Percentiles rank a stretch among this genome's conserved stretches.
Evolutionary conservation across 768 basidiomycete genomes (phyloP).

Genomic region (Lactifluus pinguis): DNA sequence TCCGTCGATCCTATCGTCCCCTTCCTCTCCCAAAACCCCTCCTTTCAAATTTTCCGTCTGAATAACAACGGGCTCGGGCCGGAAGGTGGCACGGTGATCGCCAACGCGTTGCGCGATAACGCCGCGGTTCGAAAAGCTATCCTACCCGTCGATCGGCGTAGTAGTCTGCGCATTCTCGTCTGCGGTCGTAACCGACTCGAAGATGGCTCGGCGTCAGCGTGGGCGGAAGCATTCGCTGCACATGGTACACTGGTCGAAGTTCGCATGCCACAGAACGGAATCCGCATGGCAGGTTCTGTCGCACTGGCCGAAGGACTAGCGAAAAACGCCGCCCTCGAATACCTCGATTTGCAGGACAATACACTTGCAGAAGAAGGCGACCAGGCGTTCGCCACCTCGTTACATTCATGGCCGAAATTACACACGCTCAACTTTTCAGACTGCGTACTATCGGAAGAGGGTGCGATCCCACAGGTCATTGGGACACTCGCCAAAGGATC

Average conservation of each 20-base stretch:
- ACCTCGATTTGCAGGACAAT: constrained; percentile 91
- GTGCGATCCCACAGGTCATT: constrained; percentile 62
- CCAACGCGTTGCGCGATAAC: constrained; percentile 72
- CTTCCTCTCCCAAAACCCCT: constrained; percentile 75
- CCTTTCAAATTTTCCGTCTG: constrained; percentile 76
- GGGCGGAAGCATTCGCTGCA: constrained; percentile 82
- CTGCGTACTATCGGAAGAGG: constrained; percentile 77
- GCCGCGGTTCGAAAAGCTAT: constrained; percentile 49
- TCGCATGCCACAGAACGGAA: constrained; percentile 96
- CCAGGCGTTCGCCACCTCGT: constrained; percentile 50
- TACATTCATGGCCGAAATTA: constrained; percentile 64
- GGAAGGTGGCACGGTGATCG: constrained; percentile 76
- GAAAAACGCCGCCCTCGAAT: constrained; percentile 52
- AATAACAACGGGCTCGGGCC: constrained; percentile 97
- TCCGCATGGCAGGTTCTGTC: constrained; percentile 83
- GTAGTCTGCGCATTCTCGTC: constrained; percentile 70
- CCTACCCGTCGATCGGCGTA: constrained; percentile 44
- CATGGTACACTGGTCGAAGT: constrained; percentile 79
- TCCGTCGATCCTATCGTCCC: constrained; percentile 91
- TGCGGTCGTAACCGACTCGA: constrained; percentile 97
- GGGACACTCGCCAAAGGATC: constrained; percentile 56
- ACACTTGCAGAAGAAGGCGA: constrained; percentile 56
- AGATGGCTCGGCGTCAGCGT: constrained; percentile 73
- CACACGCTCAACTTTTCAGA: constrained; percentile 84
- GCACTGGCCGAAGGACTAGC: constrained; percentile 69